Conservation (phyloP, 139 green algal genomes). For the Chlorella sorokiniana region DNA sequence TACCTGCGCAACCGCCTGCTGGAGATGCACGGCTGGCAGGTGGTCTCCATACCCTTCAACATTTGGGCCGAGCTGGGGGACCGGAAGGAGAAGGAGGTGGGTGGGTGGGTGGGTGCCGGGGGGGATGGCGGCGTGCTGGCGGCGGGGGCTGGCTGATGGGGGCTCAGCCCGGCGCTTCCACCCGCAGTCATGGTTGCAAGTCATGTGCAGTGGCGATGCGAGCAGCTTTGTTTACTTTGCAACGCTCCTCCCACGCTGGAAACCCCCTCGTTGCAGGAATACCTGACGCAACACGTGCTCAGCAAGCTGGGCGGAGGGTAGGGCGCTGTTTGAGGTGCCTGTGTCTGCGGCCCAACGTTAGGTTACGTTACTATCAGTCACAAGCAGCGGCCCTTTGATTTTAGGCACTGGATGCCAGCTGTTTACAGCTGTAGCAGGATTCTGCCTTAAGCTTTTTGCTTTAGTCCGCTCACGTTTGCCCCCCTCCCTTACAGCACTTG, state of each 20-base stretch:
- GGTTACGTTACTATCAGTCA: background rate
- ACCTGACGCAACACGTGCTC: background rate
- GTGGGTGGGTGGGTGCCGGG: background rate
- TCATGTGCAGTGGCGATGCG: too few species aligned
- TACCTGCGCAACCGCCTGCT: slow-evolving; percentile 53
- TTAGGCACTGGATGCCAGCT: too few species aligned
- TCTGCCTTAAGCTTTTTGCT: too few species aligned
- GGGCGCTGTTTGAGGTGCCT: background rate
- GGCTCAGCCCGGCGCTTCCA: too few species aligned
- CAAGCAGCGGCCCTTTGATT: background rate
- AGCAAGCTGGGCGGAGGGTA: background rate
- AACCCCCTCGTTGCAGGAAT: background rate
- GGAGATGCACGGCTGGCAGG: slow-evolving; percentile 51
- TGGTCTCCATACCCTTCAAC: slow-evolving; percentile 54
- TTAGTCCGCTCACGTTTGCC: too few species aligned
- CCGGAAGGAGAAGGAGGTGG: background rate
- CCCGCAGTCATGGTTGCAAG: too few species aligned
- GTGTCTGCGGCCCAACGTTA: background rate
- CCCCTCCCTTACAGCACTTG: too few species aligned
- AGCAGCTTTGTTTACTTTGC: too few species aligned
- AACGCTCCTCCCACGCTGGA: too few species aligned
- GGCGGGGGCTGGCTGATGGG: too few species aligned
- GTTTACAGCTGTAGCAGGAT: too few species aligned
- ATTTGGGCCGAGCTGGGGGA: slow-evolving; percentile 40
- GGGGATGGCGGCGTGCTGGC: too few species aligned